Evolutionary conservation across 805 yeast genomes (phyloP).

Genomic region (Candida nanaspora): DNA sequence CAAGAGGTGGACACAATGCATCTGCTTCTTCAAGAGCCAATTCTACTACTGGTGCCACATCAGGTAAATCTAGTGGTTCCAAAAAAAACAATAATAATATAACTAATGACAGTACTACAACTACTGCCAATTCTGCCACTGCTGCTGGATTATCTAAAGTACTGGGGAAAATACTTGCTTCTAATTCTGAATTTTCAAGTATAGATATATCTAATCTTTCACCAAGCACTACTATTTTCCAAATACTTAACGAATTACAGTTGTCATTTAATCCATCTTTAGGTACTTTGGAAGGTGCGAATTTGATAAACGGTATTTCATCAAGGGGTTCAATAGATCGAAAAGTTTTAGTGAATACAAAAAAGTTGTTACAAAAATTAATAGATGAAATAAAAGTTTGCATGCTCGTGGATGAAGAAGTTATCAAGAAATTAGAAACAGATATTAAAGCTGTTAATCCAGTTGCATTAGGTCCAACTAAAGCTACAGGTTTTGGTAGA

Average conservation of each 20-base stretch:
- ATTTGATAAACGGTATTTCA: constrained; percentile 9
- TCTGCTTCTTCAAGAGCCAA: background rate
- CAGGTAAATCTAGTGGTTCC: background rate
- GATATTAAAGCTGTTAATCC: constrained; percentile 4
- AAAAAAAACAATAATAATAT: background rate
- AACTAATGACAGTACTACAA: background rate
- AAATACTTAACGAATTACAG: constrained; percentile 44
- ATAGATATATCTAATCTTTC: background rate
- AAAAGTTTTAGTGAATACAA: constrained; percentile 12
- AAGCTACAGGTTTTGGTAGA: constrained; percentile 4
- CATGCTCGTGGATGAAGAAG: constrained; percentile 17
- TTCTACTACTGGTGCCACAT: background rate
- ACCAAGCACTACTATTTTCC: constrained; percentile 38
- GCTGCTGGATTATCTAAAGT: too few species aligned
- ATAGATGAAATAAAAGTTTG: constrained; percentile 30
- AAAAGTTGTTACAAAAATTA: constrained; percentile 32
- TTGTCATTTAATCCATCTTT: constrained; percentile 50
- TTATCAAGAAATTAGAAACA: constrained; percentile 15
- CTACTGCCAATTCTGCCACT: too few species aligned
- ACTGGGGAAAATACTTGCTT: too few species aligned
- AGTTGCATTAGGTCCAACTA: background rate
- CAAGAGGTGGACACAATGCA: background rate
- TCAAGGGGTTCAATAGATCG: constrained; percentile 25
- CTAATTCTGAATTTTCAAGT: background rate
- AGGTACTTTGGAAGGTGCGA: constrained; percentile 55